These are phyloP conservation scores for Pleurotus giganteus DNA, from an alignment of 768 basidiomycete genomes.

Conservation along the genomic window DNA sequence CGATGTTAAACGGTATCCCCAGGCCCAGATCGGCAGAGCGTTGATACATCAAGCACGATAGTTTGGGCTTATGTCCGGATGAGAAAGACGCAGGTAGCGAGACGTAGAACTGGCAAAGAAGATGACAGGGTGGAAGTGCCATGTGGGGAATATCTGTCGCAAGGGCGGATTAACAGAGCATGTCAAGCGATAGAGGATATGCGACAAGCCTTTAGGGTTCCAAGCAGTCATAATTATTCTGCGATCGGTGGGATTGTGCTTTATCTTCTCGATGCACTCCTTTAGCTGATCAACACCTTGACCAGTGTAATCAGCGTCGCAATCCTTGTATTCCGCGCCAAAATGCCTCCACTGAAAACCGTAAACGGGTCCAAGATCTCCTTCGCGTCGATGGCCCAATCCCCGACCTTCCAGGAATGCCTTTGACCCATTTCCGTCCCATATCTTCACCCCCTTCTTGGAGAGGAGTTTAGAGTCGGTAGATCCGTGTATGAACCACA, in stretches of 20 bases:
- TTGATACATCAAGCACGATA: conserved; percentile 97
- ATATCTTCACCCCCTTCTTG: conserved; percentile 88
- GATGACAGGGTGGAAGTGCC: conserved; percentile 98
- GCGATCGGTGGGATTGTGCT: conserved; percentile 88
- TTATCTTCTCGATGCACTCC: conserved; percentile 91
- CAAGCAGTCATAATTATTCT: conserved; percentile 95
- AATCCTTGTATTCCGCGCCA: conserved; percentile 78
- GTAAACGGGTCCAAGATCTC: conserved; percentile 95
- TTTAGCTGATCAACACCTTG: conserved; percentile 90
- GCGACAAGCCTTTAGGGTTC: conserved; percentile 89
- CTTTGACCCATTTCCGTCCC: conserved; percentile 94
- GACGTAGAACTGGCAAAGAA: conserved; percentile 99
- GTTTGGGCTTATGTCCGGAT: conserved; percentile 56
- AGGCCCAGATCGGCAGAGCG: conserved; percentile 97
- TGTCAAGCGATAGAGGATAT: background rate
- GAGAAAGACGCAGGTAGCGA: conserved; percentile 62
- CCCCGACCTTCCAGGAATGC: conserved; percentile 86
- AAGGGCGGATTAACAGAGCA: background rate
- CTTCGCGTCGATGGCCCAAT: conserved; percentile 78
- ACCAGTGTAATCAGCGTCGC: conserved; percentile 73
- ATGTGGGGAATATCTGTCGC: conserved; percentile 91
- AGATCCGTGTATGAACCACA: conserved; percentile 89
- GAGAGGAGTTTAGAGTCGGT: conserved; percentile 80
- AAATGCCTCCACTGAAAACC: conserved; percentile 98
- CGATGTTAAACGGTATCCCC: conserved; percentile 99